These are phyloP conservation scores for Viridothelium virens DNA, from an alignment of 495 filamentous ascomycete genomes.

Conservation along the genomic window DNA sequence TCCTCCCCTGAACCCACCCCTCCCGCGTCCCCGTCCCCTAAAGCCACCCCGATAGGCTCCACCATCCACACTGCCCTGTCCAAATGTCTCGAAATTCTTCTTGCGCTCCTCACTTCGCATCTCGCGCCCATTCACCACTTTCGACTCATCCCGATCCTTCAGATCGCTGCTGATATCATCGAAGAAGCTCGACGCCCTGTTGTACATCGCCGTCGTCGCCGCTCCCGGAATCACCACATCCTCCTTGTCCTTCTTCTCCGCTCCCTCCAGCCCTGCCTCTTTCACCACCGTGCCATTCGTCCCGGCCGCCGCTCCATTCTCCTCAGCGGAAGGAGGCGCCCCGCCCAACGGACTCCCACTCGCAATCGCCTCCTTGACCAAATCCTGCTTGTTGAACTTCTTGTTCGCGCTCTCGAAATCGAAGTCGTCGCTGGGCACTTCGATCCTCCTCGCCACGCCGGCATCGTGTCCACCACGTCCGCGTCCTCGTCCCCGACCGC, in stretches of 20 bases:
- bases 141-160: constrained; percentile 72
- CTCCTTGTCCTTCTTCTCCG: constrained; percentile 24
- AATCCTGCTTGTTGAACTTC: constrained; percentile 95
- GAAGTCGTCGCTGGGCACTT: constrained; percentile 81
- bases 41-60: constrained; percentile 63
- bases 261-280: constrained; percentile 28
- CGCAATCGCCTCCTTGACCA: constrained; percentile 85
- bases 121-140: constrained; percentile 64
- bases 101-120: constrained; percentile 89
- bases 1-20: constrained; percentile 59
- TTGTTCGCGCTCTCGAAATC: constrained; percentile 91
- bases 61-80: constrained; percentile 88
- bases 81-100: constrained; percentile 96
- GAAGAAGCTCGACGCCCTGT: constrained; percentile 82
- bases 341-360: constrained; percentile 54
- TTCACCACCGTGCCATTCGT: constrained; percentile 7
- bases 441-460: constrained; percentile 56
- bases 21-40: constrained; percentile 37
- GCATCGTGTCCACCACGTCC: constrained; percentile 48
- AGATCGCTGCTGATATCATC: constrained; percentile 94
- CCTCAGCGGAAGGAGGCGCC: constrained; percentile 10
- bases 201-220: constrained; percentile 51
- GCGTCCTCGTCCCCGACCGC: constrained; percentile 47
- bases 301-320: constrained; percentile 19
- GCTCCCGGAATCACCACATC: constrained; percentile 35